Base-by-base conservation (phyloP, 306 rosid genomes). In the Ormosia semicastrata region DNA sequence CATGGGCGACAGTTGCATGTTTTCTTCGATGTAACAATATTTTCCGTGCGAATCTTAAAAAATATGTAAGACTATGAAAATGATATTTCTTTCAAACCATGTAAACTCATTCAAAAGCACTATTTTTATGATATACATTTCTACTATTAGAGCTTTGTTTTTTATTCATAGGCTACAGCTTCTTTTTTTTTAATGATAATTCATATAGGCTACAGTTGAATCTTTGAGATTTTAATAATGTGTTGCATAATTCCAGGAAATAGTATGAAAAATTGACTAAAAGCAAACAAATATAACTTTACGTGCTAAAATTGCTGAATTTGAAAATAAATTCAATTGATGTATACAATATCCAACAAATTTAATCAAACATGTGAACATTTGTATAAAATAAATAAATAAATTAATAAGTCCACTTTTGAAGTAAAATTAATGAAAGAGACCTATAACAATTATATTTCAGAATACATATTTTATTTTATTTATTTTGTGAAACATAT, bases 231-330 rank as follows among this genome's bases (percentile, higher is more conserved):
- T 57, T 30, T 41, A 63, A 12, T 34, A 5, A 7, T 40, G 54
- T 49, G 32, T 5, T 52, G 4, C 7, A 15, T 8, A 52, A 13
- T 14, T 59, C 50, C 9, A 52, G 18, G 10, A 52, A 71, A 83
- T 56, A 78, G 83, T 73, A 24, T 36, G 5, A 32, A 32, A 73
- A 65, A 77, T 79, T 67, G 87, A 79, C 84, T 14, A 2, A 67
- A 11, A 73, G 15, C 58, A 73, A 53, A 46, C 83, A 53, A 34
- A 34, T 36, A 67, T 74, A 71, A 57, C 83, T 85, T 85, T 71
- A 46, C 85, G 88, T 85, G 60, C 59, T 81, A 5, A 81, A 81
- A 81, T 71, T 85, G 77, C 47, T 46, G 9, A 3, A 10, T 39
- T 46, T 66, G 59, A 50, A 56, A 53, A 33, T 18, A 32, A 30